Evolutionary conservation across 2,329 filamentous ascomycete species (phyloP), one percentile per base, ranked within the genome.

Genomic region (Aureobasidium sp.): DNA sequence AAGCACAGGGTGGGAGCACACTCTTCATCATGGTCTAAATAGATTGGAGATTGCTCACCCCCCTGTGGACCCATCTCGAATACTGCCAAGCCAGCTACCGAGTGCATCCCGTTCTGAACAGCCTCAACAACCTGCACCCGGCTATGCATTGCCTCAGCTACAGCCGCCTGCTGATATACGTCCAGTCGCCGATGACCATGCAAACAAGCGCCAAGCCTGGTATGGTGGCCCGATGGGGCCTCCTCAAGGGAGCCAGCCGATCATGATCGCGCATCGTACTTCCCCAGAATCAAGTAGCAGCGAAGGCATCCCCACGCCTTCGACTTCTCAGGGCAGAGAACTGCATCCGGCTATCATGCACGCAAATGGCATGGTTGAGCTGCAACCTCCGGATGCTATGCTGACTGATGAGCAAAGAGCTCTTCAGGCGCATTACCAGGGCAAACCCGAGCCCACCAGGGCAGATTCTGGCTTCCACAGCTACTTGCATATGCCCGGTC

Each of bases 131-230:
- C 69, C 68, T 65, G 66, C 69, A 65, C 69, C 68, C 72, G 71
- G 63, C 75, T 66, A 65, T 75, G 72, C 66, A 72, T 73, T 62
- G 71, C 64, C 66, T 73, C 73, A 62, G 70, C 63, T 53, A 25
- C 48, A 58, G 30, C 29, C 48, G 5, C 55, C 37, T 16, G 49
- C 50, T 13, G 59, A 61, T 30, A 25, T 55, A 34, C 49, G 49
- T 14, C 30, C 47, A 11, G 36, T 21, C 32, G 29, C 32, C 3
- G 45, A 37, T 25, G 37, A 0, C 78, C 80, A 84, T 9, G 85
- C 84, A 64, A 77, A 76, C 34, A 89, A 88, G 69, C 82, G 88
- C 3, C 85, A 87, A 63, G 88, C 81, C 1, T 91, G 88, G 87
- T 90, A 90, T 67, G 84, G 89, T 62, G 81, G 80, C 11, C 80